Percentiles rank a stretch among this genome's conserved stretches.
These are phyloP conservation scores for Protomyces lactucae-debilis DNA, from an alignment of 1,139 yeast species.

Conservation along the genomic window DNA sequence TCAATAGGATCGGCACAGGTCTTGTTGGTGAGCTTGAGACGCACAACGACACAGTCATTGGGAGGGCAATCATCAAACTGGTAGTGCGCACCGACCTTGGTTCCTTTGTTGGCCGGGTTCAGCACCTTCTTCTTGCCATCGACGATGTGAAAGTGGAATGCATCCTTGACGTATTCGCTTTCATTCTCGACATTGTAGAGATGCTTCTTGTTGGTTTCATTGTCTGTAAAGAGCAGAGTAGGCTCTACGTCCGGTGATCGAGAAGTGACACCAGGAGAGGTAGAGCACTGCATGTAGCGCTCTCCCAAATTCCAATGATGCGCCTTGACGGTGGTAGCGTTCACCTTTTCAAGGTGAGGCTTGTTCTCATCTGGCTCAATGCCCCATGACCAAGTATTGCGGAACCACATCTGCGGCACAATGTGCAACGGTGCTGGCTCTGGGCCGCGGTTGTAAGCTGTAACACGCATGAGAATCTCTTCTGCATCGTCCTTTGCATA, in stretches of 20 bases:
- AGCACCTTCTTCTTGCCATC: slow-evolving; percentile 56
- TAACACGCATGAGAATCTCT: slow-evolving; percentile 74
- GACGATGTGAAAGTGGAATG: slow-evolving; percentile 78
- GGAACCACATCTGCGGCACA: slow-evolving; percentile 75
- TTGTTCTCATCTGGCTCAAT: slow-evolving; percentile 49
- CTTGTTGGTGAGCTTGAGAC: slow-evolving; percentile 61
- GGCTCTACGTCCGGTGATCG: slow-evolving; percentile 60
- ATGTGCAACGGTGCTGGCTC: slow-evolving; percentile 84
- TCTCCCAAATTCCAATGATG: slow-evolving; percentile 70
- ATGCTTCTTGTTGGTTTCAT: slow-evolving; percentile 71
- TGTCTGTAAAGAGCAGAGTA: slow-evolving; percentile 72
- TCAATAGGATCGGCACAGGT: slow-evolving; percentile 46
- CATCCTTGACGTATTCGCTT: slow-evolving; percentile 69
- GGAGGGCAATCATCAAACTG: slow-evolving; percentile 80
- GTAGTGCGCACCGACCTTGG: slow-evolving; percentile 78
- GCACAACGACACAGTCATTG: slow-evolving; percentile 80
- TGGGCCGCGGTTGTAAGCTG: slow-evolving; percentile 82
- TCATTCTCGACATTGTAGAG: slow-evolving; percentile 59
- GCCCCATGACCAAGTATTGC: slow-evolving; percentile 96
- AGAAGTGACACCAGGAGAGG: slow-evolving; percentile 67
- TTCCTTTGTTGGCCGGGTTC: slow-evolving; percentile 66
- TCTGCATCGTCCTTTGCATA: slow-evolving; percentile 84
- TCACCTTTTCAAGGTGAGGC: slow-evolving; percentile 50
- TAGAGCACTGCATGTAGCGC: slow-evolving; percentile 69
- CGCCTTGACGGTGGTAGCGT: slow-evolving; percentile 53